Conservation (phyloP, 177 flowering plant genomes). For the Vitis hybrid region DNA sequence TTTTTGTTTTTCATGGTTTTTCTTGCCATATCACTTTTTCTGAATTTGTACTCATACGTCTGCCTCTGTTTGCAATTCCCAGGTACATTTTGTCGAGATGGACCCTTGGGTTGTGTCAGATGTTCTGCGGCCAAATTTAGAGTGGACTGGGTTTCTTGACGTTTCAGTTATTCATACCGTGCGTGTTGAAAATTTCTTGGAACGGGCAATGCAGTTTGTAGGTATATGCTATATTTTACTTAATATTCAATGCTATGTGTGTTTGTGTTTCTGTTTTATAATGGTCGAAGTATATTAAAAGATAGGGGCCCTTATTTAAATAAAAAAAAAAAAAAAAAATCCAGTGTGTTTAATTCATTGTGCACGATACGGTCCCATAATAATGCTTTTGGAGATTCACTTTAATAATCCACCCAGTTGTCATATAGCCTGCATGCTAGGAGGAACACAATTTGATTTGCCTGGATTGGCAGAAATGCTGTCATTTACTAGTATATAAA, state of each 20-base stretch:
- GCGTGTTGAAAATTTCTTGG: constrained; percentile 76
- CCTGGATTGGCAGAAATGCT: not conserved
- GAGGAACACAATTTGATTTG: not conserved
- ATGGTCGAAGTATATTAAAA: not conserved
- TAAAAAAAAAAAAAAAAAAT: not conserved
- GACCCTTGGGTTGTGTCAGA: constrained; percentile 97
- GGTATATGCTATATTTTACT: constrained; percentile 31
- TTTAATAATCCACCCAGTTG: not conserved
- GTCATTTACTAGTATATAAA: not conserved
- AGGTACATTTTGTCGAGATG: constrained; percentile 98
- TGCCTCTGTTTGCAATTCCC: constrained; percentile 10
- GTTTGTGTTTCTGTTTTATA: not conserved
- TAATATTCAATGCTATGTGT: not conserved
- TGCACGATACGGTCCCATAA: not conserved
- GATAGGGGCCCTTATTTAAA: not conserved
- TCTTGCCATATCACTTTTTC: not conserved
- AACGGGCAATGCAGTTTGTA: constrained; percentile 52
- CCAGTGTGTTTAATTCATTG: not conserved
- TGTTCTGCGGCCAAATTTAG: constrained; percentile 85
- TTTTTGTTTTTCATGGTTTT: no score
- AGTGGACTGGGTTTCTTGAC: constrained; percentile 81
- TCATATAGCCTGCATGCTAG: not conserved
- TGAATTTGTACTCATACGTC: not conserved
- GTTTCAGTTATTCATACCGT: constrained; percentile 74
- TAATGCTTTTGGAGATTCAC: not conserved